Evolutionary conservation across 1,284 basidiomycete genomes (phyloP).

Genomic region (Cutaneotrichosporon sp.): DNA sequence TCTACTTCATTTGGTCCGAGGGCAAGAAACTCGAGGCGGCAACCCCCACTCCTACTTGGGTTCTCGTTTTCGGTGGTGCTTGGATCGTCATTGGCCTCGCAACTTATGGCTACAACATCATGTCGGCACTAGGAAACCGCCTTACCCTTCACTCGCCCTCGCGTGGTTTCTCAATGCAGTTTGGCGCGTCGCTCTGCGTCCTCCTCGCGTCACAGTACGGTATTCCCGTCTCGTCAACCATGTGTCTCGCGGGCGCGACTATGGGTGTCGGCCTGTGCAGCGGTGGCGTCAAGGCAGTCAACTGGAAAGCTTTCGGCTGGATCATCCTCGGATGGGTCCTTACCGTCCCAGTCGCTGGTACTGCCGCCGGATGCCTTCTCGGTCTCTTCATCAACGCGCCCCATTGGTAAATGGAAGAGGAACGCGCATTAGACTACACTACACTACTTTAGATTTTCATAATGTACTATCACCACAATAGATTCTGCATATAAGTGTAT

Average conservation of each 20-base stretch:
- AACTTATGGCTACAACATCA: constrained; percentile 54
- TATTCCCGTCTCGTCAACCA: constrained; percentile 53
- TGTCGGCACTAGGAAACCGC: constrained; percentile 54
- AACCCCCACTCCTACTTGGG: constrained; percentile 54
- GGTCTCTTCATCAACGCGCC: constrained; percentile 55
- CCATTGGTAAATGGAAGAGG: constrained; percentile 16
- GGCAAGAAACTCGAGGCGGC: constrained; percentile 39
- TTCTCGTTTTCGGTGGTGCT: constrained; percentile 53
- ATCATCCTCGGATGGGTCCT: constrained; percentile 50
- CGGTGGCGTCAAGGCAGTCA: constrained; percentile 50
- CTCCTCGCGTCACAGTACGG: constrained; percentile 54
- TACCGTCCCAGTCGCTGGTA: constrained; percentile 54
- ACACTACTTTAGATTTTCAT: too few species aligned
- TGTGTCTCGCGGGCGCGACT: constrained; percentile 50
- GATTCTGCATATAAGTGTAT: too few species aligned
- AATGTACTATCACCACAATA: too few species aligned
- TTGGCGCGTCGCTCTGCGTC: constrained; percentile 56
- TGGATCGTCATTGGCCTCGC: constrained; percentile 56
- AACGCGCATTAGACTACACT: too few species aligned
- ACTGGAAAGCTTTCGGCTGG: constrained; percentile 46
- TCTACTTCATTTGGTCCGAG: constrained; percentile 54
- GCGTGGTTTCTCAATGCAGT: constrained; percentile 57
- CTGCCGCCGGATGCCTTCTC: constrained; percentile 48
- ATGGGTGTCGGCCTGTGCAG: constrained; percentile 51
- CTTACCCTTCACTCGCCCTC: constrained; percentile 56